Conservation (phyloP, 2,329 filamentous ascomycete genomes). For the Hypomyces rosellus region DNA sequence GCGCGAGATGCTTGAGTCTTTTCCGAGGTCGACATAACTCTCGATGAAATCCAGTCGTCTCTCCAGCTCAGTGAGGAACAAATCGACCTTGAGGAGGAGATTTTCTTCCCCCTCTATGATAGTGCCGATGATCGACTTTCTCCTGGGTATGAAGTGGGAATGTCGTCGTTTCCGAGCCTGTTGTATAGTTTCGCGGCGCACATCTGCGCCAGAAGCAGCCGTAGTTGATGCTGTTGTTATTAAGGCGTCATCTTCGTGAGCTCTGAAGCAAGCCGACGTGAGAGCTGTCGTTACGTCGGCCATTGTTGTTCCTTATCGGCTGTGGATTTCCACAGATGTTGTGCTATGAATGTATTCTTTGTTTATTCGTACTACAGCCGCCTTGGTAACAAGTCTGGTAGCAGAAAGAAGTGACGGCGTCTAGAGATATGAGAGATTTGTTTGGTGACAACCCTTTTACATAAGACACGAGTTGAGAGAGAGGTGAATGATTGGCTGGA, state of each 20-base stretch:
- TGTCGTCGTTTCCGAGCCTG: constrained; percentile 43
- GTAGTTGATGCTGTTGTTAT: constrained; percentile 30
- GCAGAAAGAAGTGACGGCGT: not conserved
- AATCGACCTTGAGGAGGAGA: constrained; percentile 61
- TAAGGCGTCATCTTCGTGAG: constrained; percentile 19
- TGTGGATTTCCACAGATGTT: not conserved
- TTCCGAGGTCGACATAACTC: constrained; percentile 72
- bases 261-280: constrained; percentile 31
- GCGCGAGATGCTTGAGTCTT: constrained; percentile 77
- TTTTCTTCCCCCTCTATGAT: constrained; percentile 59
- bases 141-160: constrained; percentile 51
- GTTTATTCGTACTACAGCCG: not conserved
- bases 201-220: constrained; percentile 35
- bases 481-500: not conserved
- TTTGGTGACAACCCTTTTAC: not conserved
- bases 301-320: constrained; percentile 22
- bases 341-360: not conserved
- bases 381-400: too few species aligned
- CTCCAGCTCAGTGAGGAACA: constrained; percentile 81
- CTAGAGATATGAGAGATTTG: not conserved
- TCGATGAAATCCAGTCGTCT: constrained; percentile 83
- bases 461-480: not conserved
- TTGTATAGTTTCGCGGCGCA: constrained; percentile 23
- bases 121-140: constrained; percentile 53
- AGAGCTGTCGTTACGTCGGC: constrained; percentile 32